Percentiles rank a stretch among this genome's conserved stretches.
Evolutionary conservation across 2,329 filamentous ascomycete species (phyloP).

Genomic region (Cladosporium phlei): DNA sequence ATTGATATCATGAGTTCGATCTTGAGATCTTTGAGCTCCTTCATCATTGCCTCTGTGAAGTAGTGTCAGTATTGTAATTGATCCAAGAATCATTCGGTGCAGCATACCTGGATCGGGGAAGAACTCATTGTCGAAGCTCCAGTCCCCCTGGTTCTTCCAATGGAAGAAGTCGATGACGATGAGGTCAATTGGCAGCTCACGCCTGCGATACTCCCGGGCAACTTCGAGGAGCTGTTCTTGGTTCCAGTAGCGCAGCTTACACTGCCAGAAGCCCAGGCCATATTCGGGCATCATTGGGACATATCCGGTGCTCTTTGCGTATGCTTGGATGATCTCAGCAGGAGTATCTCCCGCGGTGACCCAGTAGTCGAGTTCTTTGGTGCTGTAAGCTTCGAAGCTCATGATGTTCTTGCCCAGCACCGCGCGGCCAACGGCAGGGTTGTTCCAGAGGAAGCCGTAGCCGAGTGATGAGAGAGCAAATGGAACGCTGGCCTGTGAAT

Average conservation of each 20-base stretch:
- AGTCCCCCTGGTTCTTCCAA: conserved; percentile 63
- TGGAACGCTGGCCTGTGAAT: conserved; percentile 62
- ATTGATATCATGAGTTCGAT: conserved; percentile 66
- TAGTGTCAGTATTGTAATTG: background rate
- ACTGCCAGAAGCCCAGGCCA: conserved; percentile 65
- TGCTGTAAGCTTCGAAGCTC: conserved; percentile 58
- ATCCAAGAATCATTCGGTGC: background rate
- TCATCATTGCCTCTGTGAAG: conserved; percentile 54
- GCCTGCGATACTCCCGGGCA: conserved; percentile 54
- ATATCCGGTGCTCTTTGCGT: conserved; percentile 53
- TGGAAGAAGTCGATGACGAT: conserved; percentile 68
- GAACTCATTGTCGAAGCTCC: conserved; percentile 60
- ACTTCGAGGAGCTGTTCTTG: conserved; percentile 60
- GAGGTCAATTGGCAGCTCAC: conserved; percentile 56
- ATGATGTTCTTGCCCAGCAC: conserved; percentile 58
- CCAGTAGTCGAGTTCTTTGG: conserved; percentile 59
- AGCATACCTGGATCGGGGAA: conserved; percentile 48
- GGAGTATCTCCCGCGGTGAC: conserved; percentile 56
- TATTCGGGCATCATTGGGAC: conserved; percentile 66
- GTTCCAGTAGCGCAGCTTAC: conserved; percentile 61
- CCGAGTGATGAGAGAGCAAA: conserved; percentile 57
- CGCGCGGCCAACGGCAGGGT: conserved; percentile 57
- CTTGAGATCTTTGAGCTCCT: conserved; percentile 53
- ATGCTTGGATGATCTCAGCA: conserved; percentile 52
- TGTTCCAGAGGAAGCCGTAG: conserved; percentile 64